These are phyloP conservation scores for Colletotrichum shisoi DNA, from an alignment of 2,329 filamentous ascomycete genomes.

Conservation along the genomic window DNA sequence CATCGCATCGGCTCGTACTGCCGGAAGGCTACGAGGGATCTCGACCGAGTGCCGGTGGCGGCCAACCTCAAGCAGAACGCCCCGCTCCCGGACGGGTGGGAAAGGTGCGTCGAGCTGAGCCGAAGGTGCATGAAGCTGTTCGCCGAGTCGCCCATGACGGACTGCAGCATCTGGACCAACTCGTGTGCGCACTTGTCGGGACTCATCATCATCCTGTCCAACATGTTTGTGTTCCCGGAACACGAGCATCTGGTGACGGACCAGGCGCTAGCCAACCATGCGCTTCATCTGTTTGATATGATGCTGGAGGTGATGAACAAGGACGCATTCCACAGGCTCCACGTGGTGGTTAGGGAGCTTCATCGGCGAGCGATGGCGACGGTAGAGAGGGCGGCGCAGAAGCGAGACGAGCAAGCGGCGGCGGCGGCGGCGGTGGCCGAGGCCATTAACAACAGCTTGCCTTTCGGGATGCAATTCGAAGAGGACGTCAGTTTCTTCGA, in stretches of 20 bases:
- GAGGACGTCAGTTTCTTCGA: slow-evolving; percentile 31
- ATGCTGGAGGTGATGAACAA: slow-evolving; percentile 11
- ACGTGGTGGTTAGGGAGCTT: slow-evolving; percentile 38
- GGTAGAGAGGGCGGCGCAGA: slow-evolving; percentile 21
- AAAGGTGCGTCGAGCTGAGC: slow-evolving; percentile 47
- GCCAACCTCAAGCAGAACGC: slow-evolving; percentile 26
- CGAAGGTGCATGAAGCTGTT: slow-evolving; percentile 49
- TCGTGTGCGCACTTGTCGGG: slow-evolving; percentile 47
- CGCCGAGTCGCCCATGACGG: slow-evolving; percentile 44
- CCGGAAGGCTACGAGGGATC: slow-evolving; percentile 41
- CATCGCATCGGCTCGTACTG: slow-evolving; percentile 46
- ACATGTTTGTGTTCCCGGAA: slow-evolving; percentile 46
- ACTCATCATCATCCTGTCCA: slow-evolving; percentile 48
- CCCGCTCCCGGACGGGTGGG: slow-evolving; percentile 47
- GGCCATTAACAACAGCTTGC: slow-evolving; percentile 8
- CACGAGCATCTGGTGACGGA: slow-evolving; percentile 44
- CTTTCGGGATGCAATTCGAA: slow-evolving; percentile 30
- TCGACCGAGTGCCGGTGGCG: slow-evolving; percentile 32
- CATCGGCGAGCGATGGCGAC: slow-evolving; percentile 34
- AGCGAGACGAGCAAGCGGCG: slow-evolving; percentile 20
- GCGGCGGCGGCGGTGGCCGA: slow-evolving; percentile 11
- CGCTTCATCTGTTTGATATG: slow-evolving; percentile 45
- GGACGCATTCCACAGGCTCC: slow-evolving; percentile 27
- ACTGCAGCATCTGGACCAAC: slow-evolving; percentile 47
- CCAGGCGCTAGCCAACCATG: slow-evolving; percentile 44